Evolutionary conservation across 257 asterid species (phyloP).

Genomic region (Prunella vulgaris): DNA sequence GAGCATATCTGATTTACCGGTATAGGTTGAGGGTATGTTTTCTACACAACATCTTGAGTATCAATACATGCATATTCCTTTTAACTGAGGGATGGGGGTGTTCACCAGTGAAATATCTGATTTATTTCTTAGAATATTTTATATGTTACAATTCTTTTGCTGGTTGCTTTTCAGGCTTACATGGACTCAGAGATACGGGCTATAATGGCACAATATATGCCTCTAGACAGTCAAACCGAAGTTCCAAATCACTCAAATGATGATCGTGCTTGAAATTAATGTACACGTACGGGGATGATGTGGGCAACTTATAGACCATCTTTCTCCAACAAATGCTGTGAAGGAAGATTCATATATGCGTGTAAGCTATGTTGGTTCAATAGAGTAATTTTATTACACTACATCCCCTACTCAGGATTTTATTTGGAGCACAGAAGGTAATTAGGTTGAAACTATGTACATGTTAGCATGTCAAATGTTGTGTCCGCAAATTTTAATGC

Average conservation of each 20-base stretch:
- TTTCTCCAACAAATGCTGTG: constrained; percentile 25
- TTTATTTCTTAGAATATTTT: not conserved
- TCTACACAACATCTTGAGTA: not conserved
- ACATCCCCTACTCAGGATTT: not conserved
- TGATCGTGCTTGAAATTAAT: constrained; percentile 42
- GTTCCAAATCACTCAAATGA: constrained; percentile 50
- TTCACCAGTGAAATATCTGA: not conserved
- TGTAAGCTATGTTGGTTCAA: constrained; percentile 24
- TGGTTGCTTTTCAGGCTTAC: constrained; percentile 50
- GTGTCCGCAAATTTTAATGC: not conserved
- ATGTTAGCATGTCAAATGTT: constrained; percentile 19
- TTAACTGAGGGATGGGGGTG: not conserved
- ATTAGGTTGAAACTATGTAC: constrained; percentile 24
- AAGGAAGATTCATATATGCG: constrained; percentile 19
- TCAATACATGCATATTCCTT: not conserved
- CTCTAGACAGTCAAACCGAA: constrained; percentile 74
- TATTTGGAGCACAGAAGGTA: constrained; percentile 8
- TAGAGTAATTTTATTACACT: constrained; percentile 22
- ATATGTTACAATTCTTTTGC: not conserved
- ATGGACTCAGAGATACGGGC: constrained; percentile 91
- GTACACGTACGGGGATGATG: not conserved
- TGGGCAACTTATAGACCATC: not conserved
- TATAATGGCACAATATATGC: constrained; percentile 92
- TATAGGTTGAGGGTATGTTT: constrained; percentile 66
- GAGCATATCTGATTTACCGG: constrained; percentile 66